Evolutionary conservation across 2,329 filamentous ascomycete species (phyloP).

Genomic region (Cladosporium colombiae): DNA sequence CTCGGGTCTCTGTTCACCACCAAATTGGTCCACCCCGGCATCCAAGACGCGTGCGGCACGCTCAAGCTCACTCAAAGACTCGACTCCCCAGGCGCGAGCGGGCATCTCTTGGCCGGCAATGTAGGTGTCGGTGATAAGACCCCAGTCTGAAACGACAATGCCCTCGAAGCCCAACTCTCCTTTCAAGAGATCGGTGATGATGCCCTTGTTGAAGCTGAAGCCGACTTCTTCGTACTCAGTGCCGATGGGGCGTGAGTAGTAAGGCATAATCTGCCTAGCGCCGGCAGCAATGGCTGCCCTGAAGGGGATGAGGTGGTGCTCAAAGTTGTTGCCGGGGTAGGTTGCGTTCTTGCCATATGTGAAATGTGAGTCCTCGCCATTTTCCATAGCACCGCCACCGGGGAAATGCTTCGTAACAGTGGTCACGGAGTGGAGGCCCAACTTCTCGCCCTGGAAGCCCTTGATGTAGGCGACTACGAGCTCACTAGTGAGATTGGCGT

Average conservation of each 20-base stretch:
- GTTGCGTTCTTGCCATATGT: conserved; percentile 53
- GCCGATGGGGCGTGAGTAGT: conserved; percentile 52
- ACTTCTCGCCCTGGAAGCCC: conserved; percentile 49
- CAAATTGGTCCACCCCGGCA: conserved; percentile 56
- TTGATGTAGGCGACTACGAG: conserved; percentile 47
- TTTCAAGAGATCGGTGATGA: conserved; percentile 68
- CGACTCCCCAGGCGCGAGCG: conserved; percentile 54
- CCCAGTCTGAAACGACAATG: conserved; percentile 67
- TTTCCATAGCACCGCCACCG: conserved; percentile 51
- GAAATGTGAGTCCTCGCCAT: conserved; percentile 58
- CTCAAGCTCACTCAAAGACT: conserved; percentile 47
- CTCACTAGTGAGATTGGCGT: conserved; percentile 42
- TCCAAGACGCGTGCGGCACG: conserved; percentile 49
- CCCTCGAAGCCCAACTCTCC: conserved; percentile 72
- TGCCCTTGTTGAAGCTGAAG: conserved; percentile 55
- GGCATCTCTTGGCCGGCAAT: conserved; percentile 50
- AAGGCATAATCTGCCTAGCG: conserved; percentile 55
- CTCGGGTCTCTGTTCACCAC: conserved; percentile 52
- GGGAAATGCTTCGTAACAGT: conserved; percentile 59
- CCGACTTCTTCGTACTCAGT: conserved; percentile 50
- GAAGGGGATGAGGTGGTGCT: conserved; percentile 55
- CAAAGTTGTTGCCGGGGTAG: conserved; percentile 54
- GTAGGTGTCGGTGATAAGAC: conserved; percentile 50
- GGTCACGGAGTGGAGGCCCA: conserved; percentile 48
- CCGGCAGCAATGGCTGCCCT: conserved; percentile 53